Conservation (phyloP, 768 basidiomycete species). For the Lyophyllum atratum region DNA sequence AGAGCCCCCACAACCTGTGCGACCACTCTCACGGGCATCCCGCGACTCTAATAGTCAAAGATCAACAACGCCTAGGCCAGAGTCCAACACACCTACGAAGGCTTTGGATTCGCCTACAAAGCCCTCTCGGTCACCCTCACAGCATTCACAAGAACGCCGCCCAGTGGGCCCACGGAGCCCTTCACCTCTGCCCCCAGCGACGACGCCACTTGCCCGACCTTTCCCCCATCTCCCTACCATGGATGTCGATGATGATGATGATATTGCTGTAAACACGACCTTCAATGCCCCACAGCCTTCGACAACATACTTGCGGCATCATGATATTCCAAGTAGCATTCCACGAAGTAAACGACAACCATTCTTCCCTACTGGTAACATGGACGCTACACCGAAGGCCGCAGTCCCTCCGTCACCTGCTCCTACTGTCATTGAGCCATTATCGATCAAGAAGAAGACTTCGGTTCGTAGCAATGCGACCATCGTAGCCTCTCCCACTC, state of each 20-base stretch:
- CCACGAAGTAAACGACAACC: slow-evolving; percentile 75
- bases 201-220: slow-evolving; percentile 36
- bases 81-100: slow-evolving; percentile 42
- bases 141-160: slow-evolving; percentile 56
- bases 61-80: slow-evolving; percentile 49
- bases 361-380: slow-evolving; percentile 54
- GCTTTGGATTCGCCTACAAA: slow-evolving; percentile 33
- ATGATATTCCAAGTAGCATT: slow-evolving; percentile 46
- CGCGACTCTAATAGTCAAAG: slow-evolving; percentile 41
- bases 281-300: slow-evolving; percentile 20
- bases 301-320: slow-evolving; percentile 26
- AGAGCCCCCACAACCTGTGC: slow-evolving; percentile 55
- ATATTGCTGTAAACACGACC: slow-evolving; percentile 42
- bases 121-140: slow-evolving; percentile 45
- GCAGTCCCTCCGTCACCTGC: slow-evolving; percentile 31
- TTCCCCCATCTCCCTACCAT: slow-evolving; percentile 39
- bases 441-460: slow-evolving; percentile 85
- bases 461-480: slow-evolving; percentile 53
- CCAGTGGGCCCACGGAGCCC: slow-evolving; percentile 76
- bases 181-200: slow-evolving; percentile 61
- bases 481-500: slow-evolving; percentile 37
- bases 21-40: slow-evolving; percentile 59
- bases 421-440: slow-evolving; percentile 62
- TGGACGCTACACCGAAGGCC: slow-evolving; percentile 55
- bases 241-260: slow-evolving; percentile 58